phyloP scores from a whole-genome alignment of 2,329 filamentous ascomycete genomes.

The Daldinia eschscholtzii region DNA sequence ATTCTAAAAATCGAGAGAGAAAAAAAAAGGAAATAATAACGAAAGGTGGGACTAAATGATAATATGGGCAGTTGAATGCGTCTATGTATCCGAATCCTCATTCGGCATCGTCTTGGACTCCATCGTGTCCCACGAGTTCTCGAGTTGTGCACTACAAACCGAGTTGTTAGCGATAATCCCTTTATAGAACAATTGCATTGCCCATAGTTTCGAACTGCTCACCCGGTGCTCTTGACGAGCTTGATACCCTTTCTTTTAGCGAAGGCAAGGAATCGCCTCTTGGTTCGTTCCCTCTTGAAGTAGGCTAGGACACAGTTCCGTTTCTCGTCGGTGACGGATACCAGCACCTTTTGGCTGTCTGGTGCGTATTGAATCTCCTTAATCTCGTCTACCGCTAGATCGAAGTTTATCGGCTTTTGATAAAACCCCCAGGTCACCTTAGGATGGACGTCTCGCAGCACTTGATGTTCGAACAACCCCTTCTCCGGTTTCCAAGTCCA shows the following conservation, averaged over 20 bases:
- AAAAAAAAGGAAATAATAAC: conserved; percentile 1
- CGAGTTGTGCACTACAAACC: conserved; percentile 43
- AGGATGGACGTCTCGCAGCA: conserved; percentile 60
- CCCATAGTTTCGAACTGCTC: conserved; percentile 47
- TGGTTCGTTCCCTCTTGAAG: conserved; percentile 67
- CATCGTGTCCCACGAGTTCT: conserved; percentile 49
- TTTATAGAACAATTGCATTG: background rate
- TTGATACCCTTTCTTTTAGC: conserved; percentile 59
- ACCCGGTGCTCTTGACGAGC: conserved; percentile 58
- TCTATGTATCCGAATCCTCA: conserved; percentile 42
- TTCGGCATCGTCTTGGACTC: conserved; percentile 48
- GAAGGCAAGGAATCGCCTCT: conserved; percentile 65
- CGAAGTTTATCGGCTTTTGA: conserved; percentile 64
- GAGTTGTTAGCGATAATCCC: conserved; percentile 13
- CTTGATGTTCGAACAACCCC: conserved; percentile 65
- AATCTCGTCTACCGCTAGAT: conserved; percentile 62
- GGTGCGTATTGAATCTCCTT: conserved; percentile 60
- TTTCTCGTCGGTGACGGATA: conserved; percentile 56
- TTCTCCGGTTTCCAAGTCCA: conserved; percentile 63
- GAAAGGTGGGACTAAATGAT: background rate
- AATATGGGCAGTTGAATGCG: background rate
- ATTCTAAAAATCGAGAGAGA: conserved; percentile 15
- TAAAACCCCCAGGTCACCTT: conserved; percentile 63
- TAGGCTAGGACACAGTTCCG: conserved; percentile 63
- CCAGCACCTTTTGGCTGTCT: conserved; percentile 58